Evolutionary conservation across 768 basidiomycete genomes (phyloP), one percentile per base, ranked within the genome.

Genomic region (Podaxis sp.): DNA sequence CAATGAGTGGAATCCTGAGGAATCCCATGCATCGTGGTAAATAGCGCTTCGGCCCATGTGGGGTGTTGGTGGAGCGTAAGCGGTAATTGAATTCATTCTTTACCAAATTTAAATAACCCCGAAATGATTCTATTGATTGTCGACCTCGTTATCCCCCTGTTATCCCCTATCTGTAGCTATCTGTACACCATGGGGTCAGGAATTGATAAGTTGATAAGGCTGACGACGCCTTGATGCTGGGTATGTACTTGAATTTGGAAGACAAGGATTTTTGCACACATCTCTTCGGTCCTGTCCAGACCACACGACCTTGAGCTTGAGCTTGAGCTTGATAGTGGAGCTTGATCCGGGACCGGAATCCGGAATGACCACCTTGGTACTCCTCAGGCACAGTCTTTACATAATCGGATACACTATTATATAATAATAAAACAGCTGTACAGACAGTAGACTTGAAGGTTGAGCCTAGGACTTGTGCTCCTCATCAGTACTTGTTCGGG

Each of bases 11-110:
- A 27, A 27, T 6, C 19, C 8, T 15, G 13, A 15, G 33, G 33
- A 41, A 13, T 46, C 19, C 15, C 43, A 19, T 46, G 43, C 19
- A 46, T 19, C 19, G 43, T 19, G 43, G 43, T 46, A 46, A 33
- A 33, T 33, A 33, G 38, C 9, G 13, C 25, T 57, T 57, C 41
- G 25, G 7, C 37, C 55, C 55, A 57, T 57, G 55, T 57, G 55
- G 55, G 55, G 54, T 9, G 22, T 6, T 46, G 38, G 13, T 25
- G 36, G 22, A 33, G 7, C 13, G 55, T 24, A 46, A 33, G 55
- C 22, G 25, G 25, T 57, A 24, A 36, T 57, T 19, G 38, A 57
- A 57, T 43, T 57, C 40, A 57, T 27, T 11, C 41, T 5, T 6
- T 22, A 12, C 25, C 25, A 24, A 27, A 24, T 50, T 50, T 12